Evolutionary conservation across 2,329 filamentous ascomycete genomes (phyloP).

Genomic region (Penicillium sp.): DNA sequence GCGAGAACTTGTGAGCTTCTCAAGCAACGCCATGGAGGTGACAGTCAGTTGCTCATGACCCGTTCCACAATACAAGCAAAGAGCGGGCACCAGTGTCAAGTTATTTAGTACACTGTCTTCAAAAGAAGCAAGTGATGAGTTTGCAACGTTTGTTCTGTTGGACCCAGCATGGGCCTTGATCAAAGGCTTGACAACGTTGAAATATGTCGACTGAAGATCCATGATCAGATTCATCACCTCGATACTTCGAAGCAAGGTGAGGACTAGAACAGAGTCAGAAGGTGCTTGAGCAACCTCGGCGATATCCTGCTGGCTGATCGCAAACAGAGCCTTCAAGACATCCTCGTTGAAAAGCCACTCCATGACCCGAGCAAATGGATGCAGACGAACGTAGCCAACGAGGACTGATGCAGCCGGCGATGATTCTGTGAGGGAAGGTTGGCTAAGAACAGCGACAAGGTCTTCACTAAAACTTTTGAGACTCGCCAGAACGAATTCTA

Average conservation of each 20-base stretch:
- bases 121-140: constrained; percentile 78
- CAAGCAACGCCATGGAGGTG: constrained; percentile 75
- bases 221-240: constrained; percentile 80
- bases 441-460: constrained; percentile 78
- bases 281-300: constrained; percentile 68
- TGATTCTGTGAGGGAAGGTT: constrained; percentile 69
- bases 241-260: constrained; percentile 75
- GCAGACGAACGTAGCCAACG: constrained; percentile 75
- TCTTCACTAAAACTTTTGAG: constrained; percentile 91
- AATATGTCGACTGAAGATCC: constrained; percentile 85
- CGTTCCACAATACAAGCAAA: constrained; percentile 83
- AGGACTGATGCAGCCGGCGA: constrained; percentile 73
- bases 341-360: constrained; percentile 97
- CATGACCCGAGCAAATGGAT: constrained; percentile 93
- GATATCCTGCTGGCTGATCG: constrained; percentile 72
- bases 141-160: constrained; percentile 63
- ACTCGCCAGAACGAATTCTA: constrained; percentile 78
- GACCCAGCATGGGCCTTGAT: constrained; percentile 65
- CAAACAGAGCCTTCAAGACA: constrained; percentile 75
- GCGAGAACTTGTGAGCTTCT: constrained; percentile 79
- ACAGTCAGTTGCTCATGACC: constrained; percentile 78
- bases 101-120: constrained; percentile 87
- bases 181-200: constrained; percentile 79
- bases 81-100: constrained; percentile 71
- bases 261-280: constrained; percentile 75